Base-by-base conservation (phyloP, 2,329 filamentous ascomycete genomes). In the Colletotrichum sp. region DNA sequence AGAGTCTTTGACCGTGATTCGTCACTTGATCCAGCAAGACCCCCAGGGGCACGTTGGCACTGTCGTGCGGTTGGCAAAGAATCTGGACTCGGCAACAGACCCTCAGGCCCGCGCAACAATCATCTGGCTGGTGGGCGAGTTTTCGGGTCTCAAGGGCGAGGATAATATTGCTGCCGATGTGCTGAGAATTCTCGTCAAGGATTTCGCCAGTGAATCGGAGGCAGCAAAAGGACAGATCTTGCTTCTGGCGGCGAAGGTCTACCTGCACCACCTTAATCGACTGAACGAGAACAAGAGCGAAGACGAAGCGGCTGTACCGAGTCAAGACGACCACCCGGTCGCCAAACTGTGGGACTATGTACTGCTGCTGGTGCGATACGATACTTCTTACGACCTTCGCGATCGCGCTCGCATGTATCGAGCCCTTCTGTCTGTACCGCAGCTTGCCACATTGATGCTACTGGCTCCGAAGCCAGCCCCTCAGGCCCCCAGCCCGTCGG, bases 111-210 rank as follows among this genome's bases (percentile, higher is more conserved):
- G 97, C 78, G 97, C 97, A 5, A 98, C 95, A 66, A 98, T 99
- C 78, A 94, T 99, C 79, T 99, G 97, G 97, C 91, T 99, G 1
- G 96, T 99, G 0, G 97, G 97, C 61, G 97, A 99, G 84, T 99
- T 98, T 80, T 92, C 96, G 0, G 95, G 95, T 0, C 85, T 94
- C 4, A 92, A 95, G 72, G 91, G 93, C 12, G 93, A 96, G 75
- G 93, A 97, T 82, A 98, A 98, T 80, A 96, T 99, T 77, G 97
- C 97, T 0, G 93, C 96, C 0, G 97, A 99, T 81, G 96, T 99
- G 8, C 87, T 99, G 39, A 92, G 97, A 9, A 96, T 99, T 59
- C 87, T 99, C 4, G 90, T 96, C 60, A 96, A 96, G 83, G 94
- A 93, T 21, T 99, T 99, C 81, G 88, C 93, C 2, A 92, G 93